A percentile compares a stretch with the other conserved stretches of the same genome.
Conservation (phyloP, 345 rosid genomes). For the Citrus cavaleriei region DNA sequence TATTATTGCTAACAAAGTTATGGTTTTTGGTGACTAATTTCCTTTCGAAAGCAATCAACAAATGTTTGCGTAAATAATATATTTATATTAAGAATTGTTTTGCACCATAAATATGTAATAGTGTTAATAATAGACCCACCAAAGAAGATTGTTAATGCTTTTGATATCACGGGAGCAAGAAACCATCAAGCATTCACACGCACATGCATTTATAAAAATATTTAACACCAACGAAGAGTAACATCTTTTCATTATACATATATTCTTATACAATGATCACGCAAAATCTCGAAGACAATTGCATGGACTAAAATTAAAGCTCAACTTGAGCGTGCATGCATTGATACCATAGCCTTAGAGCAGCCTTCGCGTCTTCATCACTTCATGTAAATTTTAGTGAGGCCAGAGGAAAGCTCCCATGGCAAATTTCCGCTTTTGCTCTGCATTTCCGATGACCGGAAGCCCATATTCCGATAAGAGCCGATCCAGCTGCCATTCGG, state of each 20-base stretch:
- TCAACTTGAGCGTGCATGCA: neutral
- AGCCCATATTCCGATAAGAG: constrained; percentile 50
- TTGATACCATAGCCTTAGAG: neutral
- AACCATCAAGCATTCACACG: neutral
- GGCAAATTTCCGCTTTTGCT: constrained; percentile 48
- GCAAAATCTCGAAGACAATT: neutral
- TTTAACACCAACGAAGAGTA: neutral
- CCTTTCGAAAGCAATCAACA: neutral
- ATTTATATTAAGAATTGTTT: too few relatives aligned
- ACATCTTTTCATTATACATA: neutral
- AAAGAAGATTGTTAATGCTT: too few relatives aligned
- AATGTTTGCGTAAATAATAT: neutral
- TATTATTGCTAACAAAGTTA: neutral
- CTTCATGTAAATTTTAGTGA: neutral
- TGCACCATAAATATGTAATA: too few relatives aligned
- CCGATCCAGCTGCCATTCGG: constrained; percentile 55
- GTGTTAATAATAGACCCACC: neutral
- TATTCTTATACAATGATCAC: neutral
- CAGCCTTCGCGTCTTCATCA: neutral
- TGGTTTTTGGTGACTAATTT: neutral
- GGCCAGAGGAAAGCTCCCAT: constrained; percentile 76
- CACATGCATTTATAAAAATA: neutral
- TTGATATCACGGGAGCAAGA: neutral
- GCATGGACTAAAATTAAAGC: neutral
- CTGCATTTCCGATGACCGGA: constrained; percentile 35